These are phyloP conservation scores for Mariannaea sp. DNA, from an alignment of 2,329 filamentous ascomycete species.

Conservation along the genomic window DNA sequence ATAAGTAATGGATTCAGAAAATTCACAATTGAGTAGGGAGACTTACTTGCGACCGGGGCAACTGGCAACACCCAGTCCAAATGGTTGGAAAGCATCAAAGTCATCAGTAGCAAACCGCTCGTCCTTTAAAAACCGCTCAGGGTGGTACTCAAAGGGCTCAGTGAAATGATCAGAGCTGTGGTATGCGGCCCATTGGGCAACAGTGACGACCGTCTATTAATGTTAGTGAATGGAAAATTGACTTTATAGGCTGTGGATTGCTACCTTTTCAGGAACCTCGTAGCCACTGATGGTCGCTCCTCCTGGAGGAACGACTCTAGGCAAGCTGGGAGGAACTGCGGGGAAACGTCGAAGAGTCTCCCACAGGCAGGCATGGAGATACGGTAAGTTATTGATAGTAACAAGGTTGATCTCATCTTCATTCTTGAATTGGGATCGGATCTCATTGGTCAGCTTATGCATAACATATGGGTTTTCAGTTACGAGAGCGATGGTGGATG, in stretches of 20 bases:
- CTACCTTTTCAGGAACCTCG: not conserved
- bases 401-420: conserved; percentile 4
- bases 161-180: conserved; percentile 12
- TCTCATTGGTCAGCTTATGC: not conserved
- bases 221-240: not conserved
- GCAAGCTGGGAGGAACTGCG: not conserved
- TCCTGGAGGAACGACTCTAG: not conserved
- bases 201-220: not conserved
- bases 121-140: conserved; percentile 13
- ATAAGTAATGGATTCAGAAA: not conserved
- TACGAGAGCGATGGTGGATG: not conserved
- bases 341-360: conserved; percentile 7
- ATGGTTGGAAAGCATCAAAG: conserved; percentile 12
- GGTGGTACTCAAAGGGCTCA: conserved; percentile 10
- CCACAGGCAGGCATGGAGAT: conserved; percentile 1
- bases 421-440: not conserved
- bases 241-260: not conserved
- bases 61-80: conserved; percentile 7
- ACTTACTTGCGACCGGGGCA: conserved; percentile 16
- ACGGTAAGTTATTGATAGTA: not conserved
- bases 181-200: conserved; percentile 16
- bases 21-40: not conserved
- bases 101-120: conserved; percentile 1
- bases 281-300: not conserved
- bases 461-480: not conserved